Evolutionary conservation across 139 green algal species (phyloP).

Genomic region (Tetradesmus lagerheimii): DNA sequence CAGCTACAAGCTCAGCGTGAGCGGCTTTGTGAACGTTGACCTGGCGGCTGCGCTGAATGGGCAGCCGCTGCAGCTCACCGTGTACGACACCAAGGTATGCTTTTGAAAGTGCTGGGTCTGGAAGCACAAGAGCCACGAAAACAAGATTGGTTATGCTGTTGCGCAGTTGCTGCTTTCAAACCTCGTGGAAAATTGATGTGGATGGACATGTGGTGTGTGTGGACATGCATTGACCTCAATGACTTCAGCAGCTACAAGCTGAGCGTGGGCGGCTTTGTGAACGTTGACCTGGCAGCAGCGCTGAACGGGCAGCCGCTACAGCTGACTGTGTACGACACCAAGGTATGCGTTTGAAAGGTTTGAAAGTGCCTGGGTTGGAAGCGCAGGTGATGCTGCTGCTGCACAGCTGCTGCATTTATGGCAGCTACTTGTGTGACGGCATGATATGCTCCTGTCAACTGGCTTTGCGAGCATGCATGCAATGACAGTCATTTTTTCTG

Average conservation of each 20-base stretch:
- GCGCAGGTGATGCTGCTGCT: background rate
- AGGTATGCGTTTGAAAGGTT: background rate
- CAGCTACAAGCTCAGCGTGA: conserved; percentile 44
- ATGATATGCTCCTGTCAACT: too few relatives aligned
- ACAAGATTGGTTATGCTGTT: background rate
- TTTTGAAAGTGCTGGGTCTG: background rate
- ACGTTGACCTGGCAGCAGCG: conserved; percentile 44
- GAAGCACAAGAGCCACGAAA: too few relatives aligned
- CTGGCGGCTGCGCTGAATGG: conserved; percentile 45
- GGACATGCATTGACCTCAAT: too few relatives aligned
- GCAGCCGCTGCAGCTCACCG: conserved; percentile 48
- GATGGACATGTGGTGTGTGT: too few relatives aligned
- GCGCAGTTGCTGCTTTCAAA: too few relatives aligned
- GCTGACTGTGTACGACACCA: conserved; percentile 39
- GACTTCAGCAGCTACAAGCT: conserved; percentile 50
- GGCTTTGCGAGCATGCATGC: too few relatives aligned
- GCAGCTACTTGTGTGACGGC: too few relatives aligned
- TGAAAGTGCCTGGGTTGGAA: too few relatives aligned
- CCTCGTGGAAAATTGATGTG: too few relatives aligned
- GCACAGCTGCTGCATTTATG: too few relatives aligned
- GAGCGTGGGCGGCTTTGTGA: conserved; percentile 33
- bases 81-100: conserved; percentile 25
- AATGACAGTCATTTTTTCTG: too few relatives aligned
- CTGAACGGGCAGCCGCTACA: conserved; percentile 50
- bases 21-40: conserved; percentile 40